These are phyloP conservation scores for Colletotrichum endophyticum DNA, from an alignment of 2,329 filamentous ascomycete genomes.

Conservation along the genomic window DNA sequence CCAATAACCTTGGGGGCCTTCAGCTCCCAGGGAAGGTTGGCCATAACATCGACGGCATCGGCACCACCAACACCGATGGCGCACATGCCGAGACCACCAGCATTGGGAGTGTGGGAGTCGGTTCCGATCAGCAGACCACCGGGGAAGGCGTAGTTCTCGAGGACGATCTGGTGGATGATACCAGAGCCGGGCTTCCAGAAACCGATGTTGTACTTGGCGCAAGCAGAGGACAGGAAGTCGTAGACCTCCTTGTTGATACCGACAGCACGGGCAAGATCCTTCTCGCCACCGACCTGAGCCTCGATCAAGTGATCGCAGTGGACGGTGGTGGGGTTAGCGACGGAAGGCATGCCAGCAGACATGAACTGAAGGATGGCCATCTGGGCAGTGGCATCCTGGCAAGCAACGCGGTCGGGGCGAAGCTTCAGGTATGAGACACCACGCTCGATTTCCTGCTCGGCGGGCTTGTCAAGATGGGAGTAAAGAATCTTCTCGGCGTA, in stretches of 20 bases:
- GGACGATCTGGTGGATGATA: constrained; percentile 98
- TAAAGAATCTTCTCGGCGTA: constrained; percentile 99
- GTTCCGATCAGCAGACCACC: constrained; percentile 98
- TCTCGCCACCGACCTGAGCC: constrained; percentile 88
- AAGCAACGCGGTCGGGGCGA: constrained; percentile 95
- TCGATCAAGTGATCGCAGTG: constrained; percentile 99
- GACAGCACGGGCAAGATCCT: constrained; percentile 91
- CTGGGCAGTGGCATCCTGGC: constrained; percentile 99
- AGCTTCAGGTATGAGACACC: constrained; percentile 96
- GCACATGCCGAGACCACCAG: constrained; percentile 92
- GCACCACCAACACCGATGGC: constrained; percentile 98
- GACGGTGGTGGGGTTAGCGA: constrained; percentile 93
- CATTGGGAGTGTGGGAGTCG: constrained; percentile 97
- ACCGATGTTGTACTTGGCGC: constrained; percentile 99
- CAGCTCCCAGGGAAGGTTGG: constrained; percentile 94
- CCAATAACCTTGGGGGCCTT: constrained; percentile 98
- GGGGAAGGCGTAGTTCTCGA: constrained; percentile 99
- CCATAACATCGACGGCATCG: constrained; percentile 98
- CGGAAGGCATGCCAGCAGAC: constrained; percentile 94
- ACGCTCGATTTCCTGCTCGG: constrained; percentile 95
- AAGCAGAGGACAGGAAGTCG: constrained; percentile 91
- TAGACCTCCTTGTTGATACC: constrained; percentile 99
- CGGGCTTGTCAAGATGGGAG: constrained; percentile 96
- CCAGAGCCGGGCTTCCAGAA: constrained; percentile 99
- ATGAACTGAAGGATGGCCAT: constrained; percentile 99